A percentile compares a stretch with the other conserved stretches of the same genome.
These are phyloP conservation scores for Mychonastes homosphaera DNA, from an alignment of 139 green algal genomes.

Conservation along the genomic window DNA sequence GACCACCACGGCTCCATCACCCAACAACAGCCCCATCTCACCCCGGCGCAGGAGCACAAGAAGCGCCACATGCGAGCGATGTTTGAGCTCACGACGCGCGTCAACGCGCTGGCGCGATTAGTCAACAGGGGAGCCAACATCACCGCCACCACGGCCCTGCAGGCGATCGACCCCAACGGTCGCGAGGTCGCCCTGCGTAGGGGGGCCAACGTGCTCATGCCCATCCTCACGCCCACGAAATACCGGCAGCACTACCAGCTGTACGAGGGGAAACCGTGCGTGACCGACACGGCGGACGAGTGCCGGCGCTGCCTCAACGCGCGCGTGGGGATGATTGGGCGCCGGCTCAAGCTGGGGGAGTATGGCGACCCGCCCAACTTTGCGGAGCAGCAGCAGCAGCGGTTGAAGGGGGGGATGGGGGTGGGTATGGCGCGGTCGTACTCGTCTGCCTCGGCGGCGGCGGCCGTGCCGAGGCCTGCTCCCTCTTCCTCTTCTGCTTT, in stretches of 20 bases:
- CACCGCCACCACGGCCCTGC: conserved; percentile 47
- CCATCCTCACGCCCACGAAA: conserved; percentile 57
- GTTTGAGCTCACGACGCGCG: conserved; percentile 47
- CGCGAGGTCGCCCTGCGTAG: conserved; percentile 48
- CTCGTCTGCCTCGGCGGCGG: neutral
- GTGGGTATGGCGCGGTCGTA: neutral
- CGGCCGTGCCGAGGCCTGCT: neutral
- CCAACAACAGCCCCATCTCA: neutral
- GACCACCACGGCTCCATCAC: neutral
- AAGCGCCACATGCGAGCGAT: conserved; percentile 46
- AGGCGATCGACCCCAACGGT: conserved; percentile 51
- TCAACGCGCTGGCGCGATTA: conserved; percentile 53
- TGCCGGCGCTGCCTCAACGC: conserved; percentile 51
- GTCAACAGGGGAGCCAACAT: conserved; percentile 52
- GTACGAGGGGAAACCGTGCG: conserved; percentile 63
- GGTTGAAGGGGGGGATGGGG: neutral
- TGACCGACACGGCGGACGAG: conserved; percentile 58
- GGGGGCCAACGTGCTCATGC: conserved; percentile 57
- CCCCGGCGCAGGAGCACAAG: neutral
- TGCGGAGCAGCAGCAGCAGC: conserved; percentile 16
- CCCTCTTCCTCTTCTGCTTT: neutral
- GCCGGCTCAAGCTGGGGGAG: conserved; percentile 23
- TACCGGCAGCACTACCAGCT: conserved; percentile 47
- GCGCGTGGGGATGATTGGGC: conserved; percentile 41
- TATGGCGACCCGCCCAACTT: conserved; percentile 48